Conservation (phyloP, 495 filamentous ascomycete genomes). For the Penicillium riverlandense region DNA sequence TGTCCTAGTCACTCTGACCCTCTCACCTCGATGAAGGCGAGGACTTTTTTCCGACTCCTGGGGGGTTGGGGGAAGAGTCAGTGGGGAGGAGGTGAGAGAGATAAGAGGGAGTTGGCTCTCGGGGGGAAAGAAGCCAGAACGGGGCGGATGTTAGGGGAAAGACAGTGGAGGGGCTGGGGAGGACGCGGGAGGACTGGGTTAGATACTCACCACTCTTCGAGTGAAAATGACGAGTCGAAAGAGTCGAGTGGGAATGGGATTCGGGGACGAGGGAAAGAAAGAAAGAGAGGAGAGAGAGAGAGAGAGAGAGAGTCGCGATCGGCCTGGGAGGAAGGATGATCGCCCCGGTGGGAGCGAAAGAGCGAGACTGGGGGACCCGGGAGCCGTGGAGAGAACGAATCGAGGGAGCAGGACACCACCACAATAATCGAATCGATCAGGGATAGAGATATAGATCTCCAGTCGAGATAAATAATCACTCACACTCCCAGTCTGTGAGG, state of each 20-base stretch:
- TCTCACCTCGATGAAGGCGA: constrained; percentile 16
- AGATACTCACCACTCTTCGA: not conserved
- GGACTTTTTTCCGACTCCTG: constrained; percentile 8
- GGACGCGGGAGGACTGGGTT: not conserved
- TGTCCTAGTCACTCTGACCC: constrained; percentile 19
- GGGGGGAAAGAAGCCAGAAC: constrained; percentile 1
- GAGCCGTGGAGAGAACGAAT: constrained; percentile 1
- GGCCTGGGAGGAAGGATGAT: constrained; percentile 21
- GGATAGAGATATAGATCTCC: no score
- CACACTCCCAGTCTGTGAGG: constrained; percentile 1
- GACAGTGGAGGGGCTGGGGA: constrained; percentile 1
- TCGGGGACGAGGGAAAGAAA: constrained; percentile 1
- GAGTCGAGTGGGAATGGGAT: no score
- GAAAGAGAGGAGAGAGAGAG: constrained; percentile 3
- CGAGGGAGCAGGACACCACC: constrained; percentile 9
- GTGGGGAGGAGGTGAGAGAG: constrained; percentile 9
- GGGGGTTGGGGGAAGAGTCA: not conserved
- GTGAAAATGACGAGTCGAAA: no score
- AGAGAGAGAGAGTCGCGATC: constrained; percentile 23
- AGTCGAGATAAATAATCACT: not conserved
- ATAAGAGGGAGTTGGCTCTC: constrained; percentile 7
- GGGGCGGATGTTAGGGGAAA: constrained; percentile 3
- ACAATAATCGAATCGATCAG: not conserved
- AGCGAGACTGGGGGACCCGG: constrained; percentile 22
- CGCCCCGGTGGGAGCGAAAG: constrained; percentile 23